These are phyloP conservation scores for Diaporthe humulicola DNA, from an alignment of 2,329 filamentous ascomycete species.

Conservation along the genomic window DNA sequence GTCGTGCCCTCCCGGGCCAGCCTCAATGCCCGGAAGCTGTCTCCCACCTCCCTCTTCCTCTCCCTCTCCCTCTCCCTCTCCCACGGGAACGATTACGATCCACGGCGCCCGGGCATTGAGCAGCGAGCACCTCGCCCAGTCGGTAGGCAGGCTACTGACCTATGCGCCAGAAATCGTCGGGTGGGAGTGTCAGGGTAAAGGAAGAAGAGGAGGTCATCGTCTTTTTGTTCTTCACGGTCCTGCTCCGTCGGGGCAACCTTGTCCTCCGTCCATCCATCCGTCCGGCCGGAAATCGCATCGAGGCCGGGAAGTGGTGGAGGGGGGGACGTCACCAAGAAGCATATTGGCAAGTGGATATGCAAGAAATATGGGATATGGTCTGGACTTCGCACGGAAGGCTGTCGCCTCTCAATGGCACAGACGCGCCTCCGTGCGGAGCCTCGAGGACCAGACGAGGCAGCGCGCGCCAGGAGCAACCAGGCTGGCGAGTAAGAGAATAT, in stretches of 20 bases:
- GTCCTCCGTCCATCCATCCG: neutral
- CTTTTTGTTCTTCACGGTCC: neutral
- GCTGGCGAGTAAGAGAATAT: neutral
- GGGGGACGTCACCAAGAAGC: neutral
- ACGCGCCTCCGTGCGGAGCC: constrained; percentile 16
- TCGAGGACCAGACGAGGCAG: neutral
- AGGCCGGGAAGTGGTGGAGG: neutral
- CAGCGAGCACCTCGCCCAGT: neutral
- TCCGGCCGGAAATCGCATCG: neutral
- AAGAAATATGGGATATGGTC: neutral
- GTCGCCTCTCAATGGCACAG: neutral
- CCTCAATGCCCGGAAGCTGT: no score
- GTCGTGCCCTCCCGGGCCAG: neutral
- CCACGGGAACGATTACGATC: neutral
- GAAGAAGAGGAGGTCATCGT: neutral
- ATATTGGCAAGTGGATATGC: neutral
- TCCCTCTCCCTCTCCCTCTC: neutral
- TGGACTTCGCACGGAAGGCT: neutral
- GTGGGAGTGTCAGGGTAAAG: neutral
- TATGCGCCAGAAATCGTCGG: neutral
- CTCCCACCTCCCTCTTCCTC: neutral
- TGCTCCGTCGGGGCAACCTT: neutral
- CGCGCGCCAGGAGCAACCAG: neutral
- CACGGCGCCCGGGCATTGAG: neutral
- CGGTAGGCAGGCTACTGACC: neutral